Percentiles rank a stretch among this genome's conserved stretches.
phyloP scores from a whole-genome alignment of 805 yeast genomes.

The Yarrowia alimentaria region DNA sequence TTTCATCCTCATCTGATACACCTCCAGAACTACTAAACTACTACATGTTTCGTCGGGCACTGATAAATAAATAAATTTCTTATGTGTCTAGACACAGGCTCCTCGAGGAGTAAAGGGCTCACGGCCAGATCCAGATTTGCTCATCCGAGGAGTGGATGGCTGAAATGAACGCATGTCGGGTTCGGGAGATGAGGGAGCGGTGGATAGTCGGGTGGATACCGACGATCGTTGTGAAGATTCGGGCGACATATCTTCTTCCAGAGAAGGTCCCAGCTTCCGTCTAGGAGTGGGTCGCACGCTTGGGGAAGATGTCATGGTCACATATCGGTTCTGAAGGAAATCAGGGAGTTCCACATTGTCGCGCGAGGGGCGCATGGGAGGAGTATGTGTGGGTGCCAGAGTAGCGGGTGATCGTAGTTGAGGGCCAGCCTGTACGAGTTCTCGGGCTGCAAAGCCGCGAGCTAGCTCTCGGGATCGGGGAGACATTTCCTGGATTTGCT shows the following conservation, averaged over 20 bases:
- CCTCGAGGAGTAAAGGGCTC: no score
- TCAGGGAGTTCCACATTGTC: slow-evolving; percentile 22
- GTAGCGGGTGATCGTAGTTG: no score
- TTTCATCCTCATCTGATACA: no score
- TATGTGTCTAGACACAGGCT: no score
- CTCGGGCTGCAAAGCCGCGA: slow-evolving; percentile 4
- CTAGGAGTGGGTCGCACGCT: neutral
- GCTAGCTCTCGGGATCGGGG: slow-evolving; percentile 8
- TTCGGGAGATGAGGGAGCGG: slow-evolving; percentile 13
- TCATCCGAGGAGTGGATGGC: no score
- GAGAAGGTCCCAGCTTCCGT: neutral
- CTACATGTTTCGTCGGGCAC: no score
- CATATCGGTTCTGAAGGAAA: neutral
- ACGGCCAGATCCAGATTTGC: no score
- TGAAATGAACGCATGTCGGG: slow-evolving; percentile 15
- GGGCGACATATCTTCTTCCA: neutral
- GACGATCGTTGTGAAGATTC: slow-evolving; percentile 2
- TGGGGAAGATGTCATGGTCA: slow-evolving; percentile 12
- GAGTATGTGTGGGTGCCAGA: no score
- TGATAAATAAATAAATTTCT: no score
- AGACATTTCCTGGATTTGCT: slow-evolving; percentile 22
- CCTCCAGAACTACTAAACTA: no score
- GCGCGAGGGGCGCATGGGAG: slow-evolving; percentile 13
- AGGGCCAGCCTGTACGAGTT: slow-evolving; percentile 2
- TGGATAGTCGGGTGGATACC: slow-evolving; percentile 6